phyloP scores from a whole-genome alignment of 2,329 filamentous ascomycete genomes.

The Lachnellula hyalina region DNA sequence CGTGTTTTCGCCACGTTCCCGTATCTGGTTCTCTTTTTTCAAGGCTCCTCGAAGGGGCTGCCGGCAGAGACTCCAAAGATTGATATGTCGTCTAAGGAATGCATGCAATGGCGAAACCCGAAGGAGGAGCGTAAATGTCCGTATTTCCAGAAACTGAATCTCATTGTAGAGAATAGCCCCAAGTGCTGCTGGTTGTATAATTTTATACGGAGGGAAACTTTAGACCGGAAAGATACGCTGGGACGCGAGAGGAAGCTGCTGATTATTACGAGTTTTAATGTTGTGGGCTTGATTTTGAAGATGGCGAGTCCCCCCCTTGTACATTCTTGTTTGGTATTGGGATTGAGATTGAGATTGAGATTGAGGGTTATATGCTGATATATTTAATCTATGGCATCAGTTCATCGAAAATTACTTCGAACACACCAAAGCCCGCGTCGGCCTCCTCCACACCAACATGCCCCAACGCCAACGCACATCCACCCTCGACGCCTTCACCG shows the following conservation, averaged over 20 bases:
- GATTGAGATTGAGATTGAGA: too few relatives aligned
- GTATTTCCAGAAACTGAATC: constrained; percentile 6
- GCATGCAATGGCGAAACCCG: background rate
- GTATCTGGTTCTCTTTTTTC: constrained; percentile 6
- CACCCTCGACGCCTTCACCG: constrained; percentile 5
- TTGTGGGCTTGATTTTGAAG: constrained; percentile 17
- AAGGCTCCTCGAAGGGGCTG: background rate
- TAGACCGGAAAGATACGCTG: background rate
- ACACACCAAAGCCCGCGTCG: constrained; percentile 4
- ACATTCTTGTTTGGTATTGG: too few relatives aligned
- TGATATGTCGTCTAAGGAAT: constrained; percentile 12
- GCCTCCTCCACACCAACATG: constrained; percentile 5
- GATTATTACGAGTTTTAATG: constrained; percentile 15
- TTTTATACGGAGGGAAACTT: constrained; percentile 8
- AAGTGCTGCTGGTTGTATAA: constrained; percentile 16
- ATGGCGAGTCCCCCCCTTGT: constrained; percentile 2
- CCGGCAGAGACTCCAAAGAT: background rate
- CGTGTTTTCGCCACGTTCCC: constrained; percentile 17
- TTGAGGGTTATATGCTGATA: background rate
- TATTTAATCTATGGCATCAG: background rate
- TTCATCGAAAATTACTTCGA: constrained; percentile 12
- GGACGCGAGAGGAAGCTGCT: constrained; percentile 15
- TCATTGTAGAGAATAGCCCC: constrained; percentile 13
- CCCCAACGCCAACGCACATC: background rate
- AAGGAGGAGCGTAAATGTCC: constrained; percentile 1